Evolutionary conservation across 2,329 filamentous ascomycete genomes (phyloP), one percentile per base, ranked within the genome.

Genomic region (Diaporthe sp.): DNA sequence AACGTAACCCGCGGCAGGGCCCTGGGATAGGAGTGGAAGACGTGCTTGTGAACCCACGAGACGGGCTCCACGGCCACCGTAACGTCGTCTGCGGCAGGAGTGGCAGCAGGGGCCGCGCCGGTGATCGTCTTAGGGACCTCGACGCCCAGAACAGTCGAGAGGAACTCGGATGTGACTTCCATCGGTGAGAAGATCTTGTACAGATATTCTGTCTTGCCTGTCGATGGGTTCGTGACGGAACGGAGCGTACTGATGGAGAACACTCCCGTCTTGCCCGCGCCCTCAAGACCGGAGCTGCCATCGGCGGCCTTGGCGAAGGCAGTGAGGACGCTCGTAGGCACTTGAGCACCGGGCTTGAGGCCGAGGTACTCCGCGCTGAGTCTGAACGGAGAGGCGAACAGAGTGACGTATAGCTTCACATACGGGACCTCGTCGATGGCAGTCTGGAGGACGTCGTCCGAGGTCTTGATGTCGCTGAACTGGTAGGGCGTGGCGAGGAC

Each of bases 1-100:
- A 98, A 99, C 0, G 94, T 96, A 0, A 95, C 92, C 0, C 95
- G 90, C 0, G 96, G 96, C n/a, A 92, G 90, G 79, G 95, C 91
- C 77, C 95, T 92, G 0, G 97, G 97, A 83, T 98, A 99, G 0
- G 94, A 92, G 78, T 96, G 84, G 91, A 97, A 98, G 49, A 91
- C 86, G 77, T 95, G 92, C 20, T 94, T 90, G 78, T 95, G 87
- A 77, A 92, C 92, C 95, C 95, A 98, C 20, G 93, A 92, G 42
- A 98, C 89, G 28, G 87, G 85, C 28, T 85, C 83, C n/a, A 84
- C 81, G 3, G 76, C 75, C 0, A 86, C 84, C 3, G 81, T 75
- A 2, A 85, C 79, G 17, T 84, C 83, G 9, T 76, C 78, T 25
- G 78, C 77, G 4, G 77, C 55, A 28, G 78, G 77, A 0, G 78